Evolutionary conservation across 169 alveolate species (phyloP).

Genomic region (Cryptosporidium baileyi): DNA sequence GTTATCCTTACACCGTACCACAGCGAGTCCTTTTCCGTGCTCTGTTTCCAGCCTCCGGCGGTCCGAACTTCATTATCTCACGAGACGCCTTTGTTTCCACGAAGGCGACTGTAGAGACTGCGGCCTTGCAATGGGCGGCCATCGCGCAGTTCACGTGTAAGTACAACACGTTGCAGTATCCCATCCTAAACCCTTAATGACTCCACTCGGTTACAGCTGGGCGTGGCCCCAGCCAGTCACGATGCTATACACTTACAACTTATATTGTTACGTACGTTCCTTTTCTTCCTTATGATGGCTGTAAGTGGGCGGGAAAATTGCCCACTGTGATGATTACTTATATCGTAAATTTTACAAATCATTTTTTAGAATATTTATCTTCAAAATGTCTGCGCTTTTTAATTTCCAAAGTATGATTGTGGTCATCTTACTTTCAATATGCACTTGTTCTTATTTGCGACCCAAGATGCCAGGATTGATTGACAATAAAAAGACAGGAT

Average conservation of each 20-base stretch:
- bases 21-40: conserved; percentile 71
- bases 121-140: conserved; percentile 71
- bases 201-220: conserved; percentile 71
- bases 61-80: conserved; percentile 69
- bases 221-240: conserved; percentile 70
- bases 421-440: conserved; percentile 87
- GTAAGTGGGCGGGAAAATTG: conserved; percentile 18
- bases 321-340: too few species aligned
- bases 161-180: neutral
- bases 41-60: conserved; percentile 74
- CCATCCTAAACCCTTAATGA: conserved; percentile 53
- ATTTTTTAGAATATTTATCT: too few species aligned
- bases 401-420: conserved; percentile 90
- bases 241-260: neutral
- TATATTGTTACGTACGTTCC: neutral
- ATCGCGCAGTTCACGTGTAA: neutral
- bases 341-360: too few species aligned
- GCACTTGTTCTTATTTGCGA: conserved; percentile 92
- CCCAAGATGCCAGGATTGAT: conserved; percentile 87
- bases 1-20: conserved; percentile 70
- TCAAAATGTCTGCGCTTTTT: conserved; percentile 92
- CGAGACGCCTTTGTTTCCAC: conserved; percentile 64
- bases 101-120: conserved; percentile 56
- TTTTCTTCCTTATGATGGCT: conserved; percentile 44
- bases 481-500: conserved; percentile 87